phyloP scores from a whole-genome alignment of 345 rosid species.

The Pistacia atlantica region DNA sequence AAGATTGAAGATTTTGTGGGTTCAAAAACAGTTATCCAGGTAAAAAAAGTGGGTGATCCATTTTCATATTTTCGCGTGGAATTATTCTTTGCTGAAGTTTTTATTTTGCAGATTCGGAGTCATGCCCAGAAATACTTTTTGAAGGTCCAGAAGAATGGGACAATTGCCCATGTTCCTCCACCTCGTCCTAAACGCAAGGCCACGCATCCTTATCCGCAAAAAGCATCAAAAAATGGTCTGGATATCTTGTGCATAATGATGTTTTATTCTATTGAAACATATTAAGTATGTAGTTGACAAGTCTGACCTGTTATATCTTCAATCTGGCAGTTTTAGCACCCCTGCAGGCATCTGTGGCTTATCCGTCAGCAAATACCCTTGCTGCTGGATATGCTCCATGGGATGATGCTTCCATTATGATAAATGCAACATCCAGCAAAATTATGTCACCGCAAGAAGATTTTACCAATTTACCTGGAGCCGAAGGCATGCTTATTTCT shows the following conservation, averaged over 20 bases:
- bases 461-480: constrained; percentile 44
- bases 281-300: constrained; percentile 3
- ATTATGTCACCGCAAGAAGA: constrained; percentile 54
- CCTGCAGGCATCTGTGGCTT: constrained; percentile 61
- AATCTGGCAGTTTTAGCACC: constrained; percentile 52
- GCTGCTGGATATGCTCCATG: constrained; percentile 56
- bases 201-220: constrained; percentile 93
- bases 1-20: constrained; percentile 98
- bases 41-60: constrained; percentile 25
- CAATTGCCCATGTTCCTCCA: constrained; percentile 91
- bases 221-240: constrained; percentile 84
- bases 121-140: constrained; percentile 98
- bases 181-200: constrained; percentile 99
- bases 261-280: constrained; percentile 3
- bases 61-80: constrained; percentile 8
- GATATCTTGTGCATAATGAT: neutral
- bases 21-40: constrained; percentile 98
- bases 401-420: constrained; percentile 67
- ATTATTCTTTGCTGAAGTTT: constrained; percentile 17
- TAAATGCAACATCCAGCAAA: constrained; percentile 43
- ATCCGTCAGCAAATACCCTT: constrained; percentile 41
- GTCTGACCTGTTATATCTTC: constrained; percentile 14
- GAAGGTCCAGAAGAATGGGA: constrained; percentile 95
- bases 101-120: constrained; percentile 72
- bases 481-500: constrained; percentile 55